Conservation (phyloP, 108 stramenopile species). For the Phaeodactylum tricornutum region DNA sequence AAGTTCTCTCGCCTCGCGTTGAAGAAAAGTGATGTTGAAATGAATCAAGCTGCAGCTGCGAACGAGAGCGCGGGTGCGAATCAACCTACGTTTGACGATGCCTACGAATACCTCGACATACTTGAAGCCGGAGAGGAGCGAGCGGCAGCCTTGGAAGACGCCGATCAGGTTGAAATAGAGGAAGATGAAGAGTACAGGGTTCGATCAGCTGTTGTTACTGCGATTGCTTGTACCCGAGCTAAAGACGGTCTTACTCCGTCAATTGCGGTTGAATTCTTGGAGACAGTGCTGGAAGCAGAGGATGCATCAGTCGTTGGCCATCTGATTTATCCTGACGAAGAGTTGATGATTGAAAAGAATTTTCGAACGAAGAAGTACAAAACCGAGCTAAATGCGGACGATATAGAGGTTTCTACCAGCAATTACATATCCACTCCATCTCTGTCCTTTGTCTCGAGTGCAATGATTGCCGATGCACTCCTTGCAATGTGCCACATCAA, state of each 20-base stretch:
- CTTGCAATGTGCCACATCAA: conserved; percentile 71
- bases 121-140: conserved; percentile 50
- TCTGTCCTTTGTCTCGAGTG: conserved; percentile 44
- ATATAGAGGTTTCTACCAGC: too few relatives aligned
- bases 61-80: conserved; percentile 29
- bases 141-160: conserved; percentile 48
- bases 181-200: conserved; percentile 84
- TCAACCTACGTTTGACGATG: conserved; percentile 15
- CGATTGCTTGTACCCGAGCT: conserved; percentile 73
- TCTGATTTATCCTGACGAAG: conserved; percentile 57
- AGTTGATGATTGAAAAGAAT: conserved; percentile 18
- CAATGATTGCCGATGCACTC: conserved; percentile 65
- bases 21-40: conserved; percentile 56
- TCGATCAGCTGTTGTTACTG: conserved; percentile 60
- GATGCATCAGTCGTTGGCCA: conserved; percentile 58
- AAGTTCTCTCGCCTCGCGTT: conserved; percentile 63
- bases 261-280: conserved; percentile 49
- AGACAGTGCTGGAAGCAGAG: conserved; percentile 54
- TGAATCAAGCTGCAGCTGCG: conserved; percentile 6
- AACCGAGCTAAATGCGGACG: conserved; percentile 9
- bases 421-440: too few relatives aligned
- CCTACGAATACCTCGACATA: conserved; percentile 64
- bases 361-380: conserved; percentile 5
- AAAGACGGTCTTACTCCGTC: conserved; percentile 76
- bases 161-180: conserved; percentile 72